These are phyloP conservation scores for Verruconis gallopava DNA, from an alignment of 2,329 filamentous ascomycete genomes.

Conservation along the genomic window DNA sequence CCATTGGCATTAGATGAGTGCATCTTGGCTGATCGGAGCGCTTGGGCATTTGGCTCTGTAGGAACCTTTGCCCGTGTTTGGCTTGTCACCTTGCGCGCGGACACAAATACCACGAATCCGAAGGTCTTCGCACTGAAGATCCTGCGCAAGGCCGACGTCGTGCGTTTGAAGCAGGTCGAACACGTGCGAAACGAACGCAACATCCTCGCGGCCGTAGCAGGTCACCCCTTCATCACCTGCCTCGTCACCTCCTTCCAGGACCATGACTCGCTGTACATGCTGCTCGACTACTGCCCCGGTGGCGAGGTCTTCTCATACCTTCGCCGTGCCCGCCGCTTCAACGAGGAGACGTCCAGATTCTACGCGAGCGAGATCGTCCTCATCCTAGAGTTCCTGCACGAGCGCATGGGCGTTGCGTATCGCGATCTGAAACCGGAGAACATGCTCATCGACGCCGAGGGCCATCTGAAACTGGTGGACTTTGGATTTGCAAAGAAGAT, in stretches of 20 bases:
- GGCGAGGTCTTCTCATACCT: slow-evolving; percentile 79
- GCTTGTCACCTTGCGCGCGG: slow-evolving; percentile 53
- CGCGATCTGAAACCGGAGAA: slow-evolving; percentile 77
- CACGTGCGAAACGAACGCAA: slow-evolving; percentile 75
- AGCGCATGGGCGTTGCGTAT: slow-evolving; percentile 67
- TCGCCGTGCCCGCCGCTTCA: slow-evolving; percentile 63
- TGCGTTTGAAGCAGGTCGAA: slow-evolving; percentile 75
- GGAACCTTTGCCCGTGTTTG: slow-evolving; percentile 75
- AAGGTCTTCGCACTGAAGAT: slow-evolving; percentile 76
- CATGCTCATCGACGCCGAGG: slow-evolving; percentile 61
- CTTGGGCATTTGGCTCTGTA: slow-evolving; percentile 18
- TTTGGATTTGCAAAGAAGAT: slow-evolving; percentile 78
- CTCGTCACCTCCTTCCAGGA: slow-evolving; percentile 71
- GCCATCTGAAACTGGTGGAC: slow-evolving; percentile 72
- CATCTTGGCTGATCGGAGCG: background rate
- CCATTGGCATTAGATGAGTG: no score
- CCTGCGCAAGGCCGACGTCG: slow-evolving; percentile 51
- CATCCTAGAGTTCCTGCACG: slow-evolving; percentile 69
- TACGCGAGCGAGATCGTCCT: slow-evolving; percentile 76
- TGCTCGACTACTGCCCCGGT: slow-evolving; percentile 71
- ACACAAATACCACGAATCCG: slow-evolving; percentile 36
- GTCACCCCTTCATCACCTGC: slow-evolving; percentile 72
- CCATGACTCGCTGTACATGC: slow-evolving; percentile 65
- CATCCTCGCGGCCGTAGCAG: slow-evolving; percentile 63
- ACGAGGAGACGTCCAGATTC: slow-evolving; percentile 65